phyloP scores from a whole-genome alignment of 345 rosid species.

The Lumnitzera racemosa region DNA sequence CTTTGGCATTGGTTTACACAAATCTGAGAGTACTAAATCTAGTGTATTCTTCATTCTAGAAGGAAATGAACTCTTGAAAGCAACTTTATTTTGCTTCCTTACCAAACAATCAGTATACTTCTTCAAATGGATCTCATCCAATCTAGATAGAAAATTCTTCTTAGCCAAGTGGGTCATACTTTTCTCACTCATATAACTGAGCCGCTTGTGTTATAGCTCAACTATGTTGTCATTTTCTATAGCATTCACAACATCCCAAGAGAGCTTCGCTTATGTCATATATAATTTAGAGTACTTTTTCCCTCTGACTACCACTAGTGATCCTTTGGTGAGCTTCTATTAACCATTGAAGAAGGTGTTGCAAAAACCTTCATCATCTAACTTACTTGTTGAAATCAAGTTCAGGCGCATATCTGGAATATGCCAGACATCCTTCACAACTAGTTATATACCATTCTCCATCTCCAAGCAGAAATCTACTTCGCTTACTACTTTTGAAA shows the following conservation, averaged over 20 bases:
- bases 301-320: not conserved
- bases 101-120: not conserved
- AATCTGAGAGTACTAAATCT: too few relatives aligned
- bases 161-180: not conserved
- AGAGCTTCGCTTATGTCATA: not conserved
- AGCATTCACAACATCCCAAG: not conserved
- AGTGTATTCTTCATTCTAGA: too few relatives aligned
- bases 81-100: not conserved
- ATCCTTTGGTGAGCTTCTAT: not conserved
- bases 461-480: too few relatives aligned
- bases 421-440: too few relatives aligned
- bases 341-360: not conserved
- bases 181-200: not conserved
- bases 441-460: too few relatives aligned
- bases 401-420: not conserved
- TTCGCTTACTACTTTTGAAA: not conserved
- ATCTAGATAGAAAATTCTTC: not conserved
- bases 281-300: not conserved
- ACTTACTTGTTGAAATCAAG: not conserved
- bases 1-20: too few relatives aligned
- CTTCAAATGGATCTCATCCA: not conserved
- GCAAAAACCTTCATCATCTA: not conserved
- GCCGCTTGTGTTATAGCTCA: not conserved
- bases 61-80: too few relatives aligned
- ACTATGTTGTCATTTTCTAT: not conserved